Evolutionary conservation across 73 alveolate genomes (phyloP).

Genomic region (Paramecium sexaurelia): DNA sequence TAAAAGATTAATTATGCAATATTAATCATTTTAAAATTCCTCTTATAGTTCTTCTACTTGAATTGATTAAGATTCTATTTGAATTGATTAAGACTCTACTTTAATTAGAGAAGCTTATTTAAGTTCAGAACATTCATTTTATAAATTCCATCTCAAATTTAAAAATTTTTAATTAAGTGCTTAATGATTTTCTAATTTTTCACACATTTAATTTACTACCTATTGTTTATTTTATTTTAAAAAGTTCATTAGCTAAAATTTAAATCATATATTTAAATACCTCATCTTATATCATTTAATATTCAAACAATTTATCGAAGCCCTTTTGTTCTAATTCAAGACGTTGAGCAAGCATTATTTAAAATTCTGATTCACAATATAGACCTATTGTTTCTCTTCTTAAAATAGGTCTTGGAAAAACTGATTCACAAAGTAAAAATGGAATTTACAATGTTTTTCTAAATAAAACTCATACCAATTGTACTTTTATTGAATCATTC

Average conservation of each 20-base stretch:
- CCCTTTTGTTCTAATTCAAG: constrained; percentile 46
- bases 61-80: neutral
- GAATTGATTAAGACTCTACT: neutral
- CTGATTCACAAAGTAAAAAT: neutral
- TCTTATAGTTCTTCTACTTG: neutral
- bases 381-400: constrained; percentile 40
- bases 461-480: neutral
- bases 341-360: constrained; percentile 20
- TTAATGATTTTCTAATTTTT: neutral
- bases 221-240: constrained; percentile 14
- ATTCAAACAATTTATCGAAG: constrained; percentile 8
- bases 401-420: constrained; percentile 34
- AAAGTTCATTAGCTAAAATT: neutral
- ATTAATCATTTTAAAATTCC: neutral
- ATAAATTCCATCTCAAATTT: neutral
- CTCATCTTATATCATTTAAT: neutral
- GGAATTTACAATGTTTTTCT: constrained; percentile 14
- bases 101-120: neutral
- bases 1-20: neutral
- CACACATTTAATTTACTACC: neutral
- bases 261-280: neutral
- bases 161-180: neutral
- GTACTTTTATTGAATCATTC: neutral
- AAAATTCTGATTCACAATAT: constrained; percentile 27
- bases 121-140: neutral